Conservation (phyloP, 495 filamentous ascomycete genomes). For the Pseudotulostoma volvatum region DNA sequence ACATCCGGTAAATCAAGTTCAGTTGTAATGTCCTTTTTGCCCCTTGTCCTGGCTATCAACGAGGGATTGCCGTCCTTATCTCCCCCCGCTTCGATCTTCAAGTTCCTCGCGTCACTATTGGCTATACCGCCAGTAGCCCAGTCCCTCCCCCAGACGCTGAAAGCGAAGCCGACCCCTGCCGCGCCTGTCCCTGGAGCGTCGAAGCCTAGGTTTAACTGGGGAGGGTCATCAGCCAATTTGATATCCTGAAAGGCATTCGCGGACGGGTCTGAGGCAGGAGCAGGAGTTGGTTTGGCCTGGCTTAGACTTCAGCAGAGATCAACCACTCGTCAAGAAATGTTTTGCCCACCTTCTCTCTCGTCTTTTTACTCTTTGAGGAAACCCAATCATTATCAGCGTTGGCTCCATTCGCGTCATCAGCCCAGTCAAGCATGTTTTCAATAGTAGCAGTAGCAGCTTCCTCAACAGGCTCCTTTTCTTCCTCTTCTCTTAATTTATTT, state of each 20-base stretch:
- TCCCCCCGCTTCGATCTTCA: constrained; percentile 17
- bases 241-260: constrained; percentile 30
- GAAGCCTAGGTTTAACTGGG: constrained; percentile 32
- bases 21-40: constrained; percentile 16
- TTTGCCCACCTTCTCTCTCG: constrained; percentile 31
- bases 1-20: constrained; percentile 34
- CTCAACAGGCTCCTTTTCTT: too few relatives aligned
- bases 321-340: neutral
- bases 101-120: constrained; percentile 11
- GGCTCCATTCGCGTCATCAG: constrained; percentile 18
- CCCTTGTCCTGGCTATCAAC: constrained; percentile 20
- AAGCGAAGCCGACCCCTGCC: constrained; percentile 20
- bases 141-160: constrained; percentile 30
- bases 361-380: constrained; percentile 30
- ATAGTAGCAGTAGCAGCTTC: constrained; percentile 18
- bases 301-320: constrained; percentile 3
- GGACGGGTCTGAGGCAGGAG: constrained; percentile 10
- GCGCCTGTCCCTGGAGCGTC: constrained; percentile 18
- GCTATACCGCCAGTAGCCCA: constrained; percentile 25
- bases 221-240: constrained; percentile 23
- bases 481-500: constrained; percentile 6
- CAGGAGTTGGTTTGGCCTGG: constrained; percentile 7
- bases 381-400: constrained; percentile 22
- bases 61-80: constrained; percentile 27
- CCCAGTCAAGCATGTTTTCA: constrained; percentile 28